A percentile compares a stretch with the other conserved stretches of the same genome.
These are phyloP conservation scores for Ephemerocybe angulata DNA, from an alignment of 768 basidiomycete genomes.

Conservation along the genomic window DNA sequence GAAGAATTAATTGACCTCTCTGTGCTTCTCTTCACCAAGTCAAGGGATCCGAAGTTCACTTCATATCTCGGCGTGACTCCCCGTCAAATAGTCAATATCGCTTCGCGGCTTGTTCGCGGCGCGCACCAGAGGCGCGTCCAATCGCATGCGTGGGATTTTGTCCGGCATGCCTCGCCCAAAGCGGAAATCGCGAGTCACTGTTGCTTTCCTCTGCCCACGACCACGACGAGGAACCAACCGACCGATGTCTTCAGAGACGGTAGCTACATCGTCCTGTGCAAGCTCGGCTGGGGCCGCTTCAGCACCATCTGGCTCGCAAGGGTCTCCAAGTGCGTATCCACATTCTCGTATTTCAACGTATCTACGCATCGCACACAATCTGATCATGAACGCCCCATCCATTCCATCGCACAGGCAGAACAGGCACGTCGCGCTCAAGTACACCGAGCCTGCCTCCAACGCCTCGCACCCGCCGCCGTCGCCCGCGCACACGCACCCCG, in stretches of 20 bases:
- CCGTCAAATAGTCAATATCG: too few relatives aligned
- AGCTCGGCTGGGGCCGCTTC: constrained; percentile 95
- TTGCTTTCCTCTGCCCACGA: too few relatives aligned
- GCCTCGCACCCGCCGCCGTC: constrained; percentile 59
- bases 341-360: constrained; percentile 13
- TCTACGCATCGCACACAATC: not conserved
- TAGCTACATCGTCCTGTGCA: constrained; percentile 86
- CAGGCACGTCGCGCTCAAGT: constrained; percentile 97
- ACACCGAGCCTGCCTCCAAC: constrained; percentile 98
- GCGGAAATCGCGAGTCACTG: too few relatives aligned
- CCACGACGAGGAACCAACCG: too few relatives aligned
- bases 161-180: too few relatives aligned
- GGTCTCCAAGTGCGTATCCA: constrained; percentile 71
- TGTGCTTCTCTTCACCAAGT: too few relatives aligned
- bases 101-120: too few relatives aligned
- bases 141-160: too few relatives aligned
- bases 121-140: too few relatives aligned
- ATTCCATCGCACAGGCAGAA: constrained; percentile 63
- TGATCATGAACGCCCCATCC: not conserved
- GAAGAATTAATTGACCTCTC: too few relatives aligned
- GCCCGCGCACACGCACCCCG: constrained; percentile 74
- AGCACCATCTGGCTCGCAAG: constrained; percentile 90
- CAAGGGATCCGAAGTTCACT: too few relatives aligned
- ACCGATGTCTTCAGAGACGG: constrained; percentile 87
- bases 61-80: too few relatives aligned